Conservation (phyloP, 202 grass and related monocot genomes). For the Schoenoplectus triqueter region DNA sequence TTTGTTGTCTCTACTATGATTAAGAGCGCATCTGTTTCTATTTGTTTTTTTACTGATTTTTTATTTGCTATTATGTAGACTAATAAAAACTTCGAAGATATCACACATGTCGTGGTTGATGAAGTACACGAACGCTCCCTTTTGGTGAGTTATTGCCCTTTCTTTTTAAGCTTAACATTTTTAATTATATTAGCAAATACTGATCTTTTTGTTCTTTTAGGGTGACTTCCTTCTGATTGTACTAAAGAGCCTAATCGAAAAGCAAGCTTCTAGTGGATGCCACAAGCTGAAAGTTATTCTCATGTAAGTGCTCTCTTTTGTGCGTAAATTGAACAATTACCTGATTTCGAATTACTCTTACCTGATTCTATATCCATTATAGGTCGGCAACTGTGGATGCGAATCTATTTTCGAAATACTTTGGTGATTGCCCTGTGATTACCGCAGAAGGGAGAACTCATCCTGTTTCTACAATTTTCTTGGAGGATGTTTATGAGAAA, state of each 20-base stretch:
- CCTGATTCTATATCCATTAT: conserved; percentile 42
- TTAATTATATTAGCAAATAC: conserved; percentile 38
- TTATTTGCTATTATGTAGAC: conserved; percentile 48
- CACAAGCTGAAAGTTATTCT: conserved; percentile 95
- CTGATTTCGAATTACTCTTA: conserved; percentile 21
- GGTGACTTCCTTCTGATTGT: conserved; percentile 90
- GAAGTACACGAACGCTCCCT: conserved; percentile 97
- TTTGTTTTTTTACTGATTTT: conserved; percentile 12
- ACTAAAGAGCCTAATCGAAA: conserved; percentile 82
- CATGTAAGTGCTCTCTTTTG: conserved; percentile 60
- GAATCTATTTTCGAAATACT: conserved; percentile 87
- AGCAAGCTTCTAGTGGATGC: conserved; percentile 56
- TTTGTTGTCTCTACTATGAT: conserved; percentile 37
- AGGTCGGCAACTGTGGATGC: conserved; percentile 98
- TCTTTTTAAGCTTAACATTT: conserved; percentile 37
- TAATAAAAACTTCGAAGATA: conserved; percentile 82
- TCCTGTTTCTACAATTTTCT: conserved; percentile 81
- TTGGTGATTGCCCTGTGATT: conserved; percentile 86
- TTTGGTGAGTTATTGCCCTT: conserved; percentile 66
- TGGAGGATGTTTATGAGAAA: conserved; percentile 96
- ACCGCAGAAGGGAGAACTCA: conserved; percentile 97
- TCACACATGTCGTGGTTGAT: conserved; percentile 94
- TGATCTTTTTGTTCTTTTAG: conserved; percentile 50
- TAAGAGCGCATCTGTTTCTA: background rate
- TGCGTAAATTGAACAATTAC: background rate